phyloP scores from a whole-genome alignment of 331 rosid genomes.

The Arachis monticola region DNA sequence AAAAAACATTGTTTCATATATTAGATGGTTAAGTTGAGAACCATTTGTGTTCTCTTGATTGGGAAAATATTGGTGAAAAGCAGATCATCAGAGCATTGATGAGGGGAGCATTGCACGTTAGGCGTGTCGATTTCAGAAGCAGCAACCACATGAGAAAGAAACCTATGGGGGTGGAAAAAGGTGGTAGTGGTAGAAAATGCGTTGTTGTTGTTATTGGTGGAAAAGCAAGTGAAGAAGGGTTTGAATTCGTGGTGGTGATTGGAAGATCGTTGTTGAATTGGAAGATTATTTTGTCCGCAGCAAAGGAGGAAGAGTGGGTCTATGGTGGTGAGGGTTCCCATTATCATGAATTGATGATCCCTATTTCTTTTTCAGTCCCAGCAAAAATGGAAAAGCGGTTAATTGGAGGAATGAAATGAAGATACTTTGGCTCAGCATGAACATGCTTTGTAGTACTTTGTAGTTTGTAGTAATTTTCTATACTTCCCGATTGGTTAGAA shows the following conservation, averaged over 20 bases:
- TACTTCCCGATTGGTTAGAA: too few relatives aligned
- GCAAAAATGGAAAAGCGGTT: background rate
- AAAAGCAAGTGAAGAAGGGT: constrained; percentile 37
- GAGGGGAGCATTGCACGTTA: constrained; percentile 25
- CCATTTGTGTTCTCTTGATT: constrained; percentile 53
- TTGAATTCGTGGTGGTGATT: constrained; percentile 33
- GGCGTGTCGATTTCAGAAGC: constrained; percentile 45
- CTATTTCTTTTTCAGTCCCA: background rate
- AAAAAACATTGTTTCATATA: too few relatives aligned
- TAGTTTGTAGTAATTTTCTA: too few relatives aligned
- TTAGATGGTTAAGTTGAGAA: constrained; percentile 36
- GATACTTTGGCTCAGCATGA: background rate
- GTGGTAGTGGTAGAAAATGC: constrained; percentile 29
- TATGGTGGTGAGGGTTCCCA: constrained; percentile 58
- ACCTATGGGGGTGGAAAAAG: constrained; percentile 36
- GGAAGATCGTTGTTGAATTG: background rate
- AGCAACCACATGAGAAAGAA: constrained; percentile 37
- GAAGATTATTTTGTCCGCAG: constrained; percentile 14
- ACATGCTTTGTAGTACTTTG: background rate
- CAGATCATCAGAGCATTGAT: constrained; percentile 44
- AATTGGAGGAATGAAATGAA: background rate
- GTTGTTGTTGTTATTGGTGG: constrained; percentile 17
- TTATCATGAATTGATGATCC: constrained; percentile 22
- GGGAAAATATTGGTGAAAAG: constrained; percentile 55
- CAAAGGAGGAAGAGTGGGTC: constrained; percentile 46